Base-by-base conservation (phyloP, 805 yeast genomes). In the Candida fluviatilis region DNA sequence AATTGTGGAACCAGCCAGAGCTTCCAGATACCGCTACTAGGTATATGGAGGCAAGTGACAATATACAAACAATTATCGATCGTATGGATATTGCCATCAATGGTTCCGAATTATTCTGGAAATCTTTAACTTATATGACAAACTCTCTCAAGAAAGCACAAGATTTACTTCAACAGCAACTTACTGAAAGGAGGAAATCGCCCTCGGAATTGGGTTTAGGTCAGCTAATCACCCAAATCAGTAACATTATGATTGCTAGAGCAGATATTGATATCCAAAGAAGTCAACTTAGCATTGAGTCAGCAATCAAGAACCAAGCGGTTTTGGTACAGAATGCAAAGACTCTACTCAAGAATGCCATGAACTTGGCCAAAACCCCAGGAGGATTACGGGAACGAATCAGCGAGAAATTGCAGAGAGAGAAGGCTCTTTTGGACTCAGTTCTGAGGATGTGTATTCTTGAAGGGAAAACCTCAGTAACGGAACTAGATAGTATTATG, bases 181-280 rank as follows among this genome's bases (percentile, higher is more conserved):
- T 55, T 12, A 48, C 52, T 11, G 37, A 49, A 5, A 44, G 38
- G 34, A 40, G 39, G 31, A 46, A 47, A 29, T 31, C 49, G 4
- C 51, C 51, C 1, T 41, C 36, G 4, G 54, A 52, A 19, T 28
- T 41, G 7, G 66, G 64, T 2, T 32, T 60, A 24, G 70, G 72
- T 1, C 42, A 54, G 1, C 37, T 63, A 14, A 52, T 61, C 19
- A 50, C 61, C 10, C 71, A 70, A 40, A 41, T 73, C 2, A 58
- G 73, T 42, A 60, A 69, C 6, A 55, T 75, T 1, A 47, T 66
- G 23, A 69, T 75, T n/a, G 76, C 73, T 23, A 57, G 81, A 35
- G 68, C 77, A 1, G 82, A 76, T 48, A 62, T 75, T 3, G 80
- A 75, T 38, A 48, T 73, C 10, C 79, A 74, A 49, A 57, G 80